Conservation (phyloP, 163 green algal genomes). For the Trebouxiophyceae sp. region DNA sequence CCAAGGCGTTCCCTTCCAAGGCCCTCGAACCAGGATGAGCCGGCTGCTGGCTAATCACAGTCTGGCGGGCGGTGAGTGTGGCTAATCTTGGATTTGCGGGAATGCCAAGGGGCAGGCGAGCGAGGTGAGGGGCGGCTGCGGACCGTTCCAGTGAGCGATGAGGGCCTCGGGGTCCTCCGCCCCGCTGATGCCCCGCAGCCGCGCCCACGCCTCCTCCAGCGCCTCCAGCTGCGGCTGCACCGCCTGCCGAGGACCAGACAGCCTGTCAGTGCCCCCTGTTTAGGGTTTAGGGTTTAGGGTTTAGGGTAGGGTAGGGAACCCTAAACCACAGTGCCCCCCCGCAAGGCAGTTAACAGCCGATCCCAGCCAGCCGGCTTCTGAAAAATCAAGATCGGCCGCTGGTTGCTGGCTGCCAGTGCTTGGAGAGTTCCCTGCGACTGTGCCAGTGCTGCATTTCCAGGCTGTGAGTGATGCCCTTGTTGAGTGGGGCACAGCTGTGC, state of each 20-base stretch:
- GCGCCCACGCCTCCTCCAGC: slow-evolving; percentile 65
- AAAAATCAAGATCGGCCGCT: not conserved
- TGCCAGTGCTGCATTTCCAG: not conserved
- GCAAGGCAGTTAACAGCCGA: too few relatives aligned
- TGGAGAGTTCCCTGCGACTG: not conserved
- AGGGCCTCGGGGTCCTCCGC: slow-evolving; percentile 49
- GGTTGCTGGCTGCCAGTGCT: not conserved
- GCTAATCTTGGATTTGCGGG: too few relatives aligned
- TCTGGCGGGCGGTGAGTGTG: too few relatives aligned
- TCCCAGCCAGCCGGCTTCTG: too few relatives aligned
- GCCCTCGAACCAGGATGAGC: too few relatives aligned
- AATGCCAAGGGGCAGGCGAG: not conserved
- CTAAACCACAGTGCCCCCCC: not conserved
- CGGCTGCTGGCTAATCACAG: too few relatives aligned
- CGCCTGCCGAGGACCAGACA: slow-evolving; percentile 8
- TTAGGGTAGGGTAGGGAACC: too few relatives aligned
- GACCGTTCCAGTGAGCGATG: slow-evolving; percentile 71
- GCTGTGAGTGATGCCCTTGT: too few relatives aligned
- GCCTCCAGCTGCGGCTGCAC: slow-evolving; percentile 36
- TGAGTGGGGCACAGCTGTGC: too few relatives aligned
- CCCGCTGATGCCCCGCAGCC: slow-evolving; percentile 40
- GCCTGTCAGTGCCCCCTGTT: too few relatives aligned
- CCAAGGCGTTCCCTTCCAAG: too few relatives aligned
- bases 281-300: too few relatives aligned
- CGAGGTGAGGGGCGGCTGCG: not conserved